Conservation (phyloP, 768 basidiomycete species). For the Lactarius vividus region DNA sequence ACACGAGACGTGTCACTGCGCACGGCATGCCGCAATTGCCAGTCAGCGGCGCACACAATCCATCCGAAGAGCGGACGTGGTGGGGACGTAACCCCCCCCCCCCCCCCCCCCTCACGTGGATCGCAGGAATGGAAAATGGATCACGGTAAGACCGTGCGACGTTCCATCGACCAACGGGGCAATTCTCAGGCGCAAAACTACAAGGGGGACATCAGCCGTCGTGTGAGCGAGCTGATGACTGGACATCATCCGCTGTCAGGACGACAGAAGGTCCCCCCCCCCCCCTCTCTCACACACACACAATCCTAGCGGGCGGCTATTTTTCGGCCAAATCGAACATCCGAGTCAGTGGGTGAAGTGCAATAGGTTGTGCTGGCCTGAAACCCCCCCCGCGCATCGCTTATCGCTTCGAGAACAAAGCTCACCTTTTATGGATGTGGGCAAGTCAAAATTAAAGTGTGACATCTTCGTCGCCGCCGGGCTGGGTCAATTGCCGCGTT, state of each 20-base stretch:
- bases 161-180: constrained; percentile 12
- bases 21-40: not conserved
- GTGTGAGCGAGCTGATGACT: not conserved
- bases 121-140: not conserved
- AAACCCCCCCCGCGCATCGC: not conserved
- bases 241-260: constrained; percentile 21
- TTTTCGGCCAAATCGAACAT: not conserved
- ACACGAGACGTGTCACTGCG: not conserved
- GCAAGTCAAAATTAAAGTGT: not conserved
- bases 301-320: constrained; percentile 3
- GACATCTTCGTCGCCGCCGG: not conserved
- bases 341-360: too few relatives aligned
- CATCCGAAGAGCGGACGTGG: constrained; percentile 12
- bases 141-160: constrained; percentile 15
- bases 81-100: constrained; percentile 10
- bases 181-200: not conserved
- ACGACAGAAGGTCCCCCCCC: constrained; percentile 13
- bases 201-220: not conserved
- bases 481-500: not conserved
- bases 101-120: too few relatives aligned
- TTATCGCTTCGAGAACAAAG: constrained; percentile 1
- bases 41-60: too few relatives aligned
- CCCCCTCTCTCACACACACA: too few relatives aligned
- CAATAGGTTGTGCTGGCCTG: not conserved
- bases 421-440: not conserved